Conservation (phyloP, 228 moss, liverwort and hornwort species). For the Sphagnum magellanicum region DNA sequence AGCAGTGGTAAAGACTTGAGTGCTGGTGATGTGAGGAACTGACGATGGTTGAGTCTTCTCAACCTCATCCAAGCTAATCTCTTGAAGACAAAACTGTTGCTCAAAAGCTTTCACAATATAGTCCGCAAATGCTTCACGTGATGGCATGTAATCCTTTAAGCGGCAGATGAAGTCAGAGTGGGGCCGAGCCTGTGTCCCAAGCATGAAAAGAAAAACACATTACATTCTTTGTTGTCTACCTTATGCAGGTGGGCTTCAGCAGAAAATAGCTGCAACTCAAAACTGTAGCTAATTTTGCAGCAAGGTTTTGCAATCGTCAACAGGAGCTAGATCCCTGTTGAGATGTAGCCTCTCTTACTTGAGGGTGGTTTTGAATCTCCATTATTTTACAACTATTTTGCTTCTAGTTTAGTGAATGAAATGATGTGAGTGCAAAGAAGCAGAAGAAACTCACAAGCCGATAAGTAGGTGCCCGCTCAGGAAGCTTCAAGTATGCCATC, state of each 20-base stretch:
- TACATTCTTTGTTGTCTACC: too few species aligned
- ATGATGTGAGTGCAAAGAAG: too few species aligned
- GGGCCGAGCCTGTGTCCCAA: slow-evolving; percentile 44
- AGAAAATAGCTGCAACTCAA: not conserved
- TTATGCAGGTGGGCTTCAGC: not conserved
- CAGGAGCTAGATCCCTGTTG: not conserved
- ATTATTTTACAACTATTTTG: not conserved
- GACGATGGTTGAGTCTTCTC: slow-evolving; percentile 14
- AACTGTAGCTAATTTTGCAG: not conserved
- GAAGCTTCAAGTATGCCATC: slow-evolving; percentile 75
- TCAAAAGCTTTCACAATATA: slow-evolving; percentile 43
- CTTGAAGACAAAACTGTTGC: slow-evolving; percentile 48
- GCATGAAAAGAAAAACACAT: not conserved
- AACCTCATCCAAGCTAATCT: slow-evolving; percentile 31
- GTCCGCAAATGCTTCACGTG: slow-evolving; percentile 47
- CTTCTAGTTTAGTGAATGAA: not conserved
- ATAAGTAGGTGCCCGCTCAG: slow-evolving; percentile 63
- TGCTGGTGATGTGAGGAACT: slow-evolving; percentile 33
- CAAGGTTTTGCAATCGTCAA: not conserved
- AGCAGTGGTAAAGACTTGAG: slow-evolving; percentile 20
- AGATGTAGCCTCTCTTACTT: not conserved
- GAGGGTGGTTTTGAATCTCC: not conserved
- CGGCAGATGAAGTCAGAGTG: slow-evolving; percentile 89
- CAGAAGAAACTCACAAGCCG: slow-evolving; percentile 36
- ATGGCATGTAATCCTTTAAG: slow-evolving; percentile 60